Evolutionary conservation across 306 rosid species (phyloP).

Genomic region (Psophocarpus tetragonolobus): DNA sequence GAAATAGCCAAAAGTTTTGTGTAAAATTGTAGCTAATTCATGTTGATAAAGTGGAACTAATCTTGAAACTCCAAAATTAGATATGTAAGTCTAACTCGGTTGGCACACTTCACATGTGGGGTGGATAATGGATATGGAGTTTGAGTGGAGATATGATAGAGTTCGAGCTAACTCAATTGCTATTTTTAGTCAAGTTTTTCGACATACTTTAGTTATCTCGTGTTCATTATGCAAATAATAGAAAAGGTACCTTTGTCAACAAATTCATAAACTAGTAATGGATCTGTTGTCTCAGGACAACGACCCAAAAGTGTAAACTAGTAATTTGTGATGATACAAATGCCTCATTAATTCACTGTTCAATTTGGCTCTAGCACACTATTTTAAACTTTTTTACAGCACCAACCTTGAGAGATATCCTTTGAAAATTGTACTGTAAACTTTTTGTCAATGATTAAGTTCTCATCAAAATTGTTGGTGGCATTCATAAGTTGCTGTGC

Average conservation of each 20-base stretch:
- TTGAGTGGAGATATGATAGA: background rate
- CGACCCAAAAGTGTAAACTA: background rate
- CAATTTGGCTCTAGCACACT: conserved; percentile 36
- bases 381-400: conserved; percentile 56
- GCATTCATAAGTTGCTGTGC: conserved; percentile 18
- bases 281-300: background rate
- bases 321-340: conserved; percentile 50
- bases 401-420: conserved; percentile 20
- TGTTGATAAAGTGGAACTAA: conserved; percentile 40
- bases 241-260: background rate
- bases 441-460: conserved; percentile 8
- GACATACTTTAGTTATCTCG: too few species aligned
- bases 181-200: background rate
- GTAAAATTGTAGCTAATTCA: conserved; percentile 36
- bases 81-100: too few species aligned
- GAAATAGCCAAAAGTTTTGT: conserved; percentile 40
- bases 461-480: background rate
- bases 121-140: too few species aligned
- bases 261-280: background rate
- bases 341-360: conserved; percentile 55
- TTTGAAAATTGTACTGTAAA: conserved; percentile 38
- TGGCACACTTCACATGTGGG: too few species aligned
- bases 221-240: background rate
- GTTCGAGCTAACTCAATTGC: background rate
- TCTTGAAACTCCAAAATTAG: conserved; percentile 47